Base-by-base conservation (phyloP, 2,329 filamentous ascomycete species). In the Mollisiaceae sp. region DNA sequence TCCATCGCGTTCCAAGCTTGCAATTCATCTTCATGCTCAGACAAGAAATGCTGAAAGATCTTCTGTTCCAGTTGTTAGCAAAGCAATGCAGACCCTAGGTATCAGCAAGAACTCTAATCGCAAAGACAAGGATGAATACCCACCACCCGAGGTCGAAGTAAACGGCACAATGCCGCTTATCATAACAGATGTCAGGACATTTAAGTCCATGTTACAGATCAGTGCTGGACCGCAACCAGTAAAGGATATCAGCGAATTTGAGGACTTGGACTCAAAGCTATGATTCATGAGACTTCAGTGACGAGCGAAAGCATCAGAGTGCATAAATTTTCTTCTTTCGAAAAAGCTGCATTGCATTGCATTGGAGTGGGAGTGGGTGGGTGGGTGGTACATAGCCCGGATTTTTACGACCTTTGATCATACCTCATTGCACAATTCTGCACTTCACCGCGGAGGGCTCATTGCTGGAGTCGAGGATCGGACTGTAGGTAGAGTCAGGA, bases 251-350 rank as follows among this genome's bases (percentile, higher is more conserved):
- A 90, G 84, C 67, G 91, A 93, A 74, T 98, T 94, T 78, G 91
- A 97, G 76, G 94, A 97, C 66, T 82, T 89, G 66, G 92, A 92
- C 69, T 81, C 91, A 15, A 97, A 97, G 81, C 83, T 97, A 56
- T 66, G 55, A 58, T 20, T 57, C 12, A 4, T n/a, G 32, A 56
- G n/a, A 20, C 4, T 20, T 20, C 6, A 50, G 22, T 20, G 14
- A 20, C 45, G n/a, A n/a, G 20, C 11, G 24, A 50, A 50, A 22
- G n/a, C 45, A 50, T 50, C 45, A 8, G 11, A 11, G 45, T 50
- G 45, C 45, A 50, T 50, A 47, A 52, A 54, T 45, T 52, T 27
- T 50, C 41, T n/a, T 36, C 24, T 15, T 63, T 50, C 18, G 20
- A 55, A 64, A 57, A 64, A 60, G 45, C 35, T 64, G 62, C 62